Conservation (phyloP, 495 filamentous ascomycete genomes). For the Mytilinidion resinicola region DNA sequence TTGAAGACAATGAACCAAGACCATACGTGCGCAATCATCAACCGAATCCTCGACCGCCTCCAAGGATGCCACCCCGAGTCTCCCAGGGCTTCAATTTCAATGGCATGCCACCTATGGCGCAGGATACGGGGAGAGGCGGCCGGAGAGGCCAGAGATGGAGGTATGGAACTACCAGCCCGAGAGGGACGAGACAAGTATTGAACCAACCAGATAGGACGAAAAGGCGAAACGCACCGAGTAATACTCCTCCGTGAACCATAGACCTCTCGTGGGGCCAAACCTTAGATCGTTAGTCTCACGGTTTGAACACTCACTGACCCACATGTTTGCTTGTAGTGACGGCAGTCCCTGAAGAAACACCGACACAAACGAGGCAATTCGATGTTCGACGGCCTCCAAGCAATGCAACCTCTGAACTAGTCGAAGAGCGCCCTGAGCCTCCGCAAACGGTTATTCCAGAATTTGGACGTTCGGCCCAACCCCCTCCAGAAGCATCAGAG, state of each 20-base stretch:
- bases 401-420: not conserved
- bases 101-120: not conserved
- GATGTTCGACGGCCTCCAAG: not conserved
- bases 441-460: too few relatives aligned
- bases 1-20: not conserved
- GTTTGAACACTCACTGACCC: not conserved
- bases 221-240: slow-evolving; percentile 18
- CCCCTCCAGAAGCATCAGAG: too few relatives aligned
- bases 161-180: not conserved
- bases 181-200: slow-evolving; percentile 3
- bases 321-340: not conserved
- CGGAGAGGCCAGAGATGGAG: not conserved
- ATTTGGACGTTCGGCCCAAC: too few relatives aligned
- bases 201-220: slow-evolving; percentile 5
- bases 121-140: not conserved
- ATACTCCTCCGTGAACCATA: slow-evolving; percentile 19
- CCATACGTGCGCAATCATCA: not conserved
- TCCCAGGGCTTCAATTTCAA: not conserved
- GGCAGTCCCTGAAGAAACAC: not conserved
- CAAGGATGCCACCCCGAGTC: too few relatives aligned
- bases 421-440: not conserved
- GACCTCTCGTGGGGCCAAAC: slow-evolving; percentile 14
- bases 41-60: not conserved
- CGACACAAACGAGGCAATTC: not conserved
- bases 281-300: not conserved